Percentiles rank a stretch among this genome's conserved stretches.
phyloP scores from a whole-genome alignment of 768 basidiomycete species.

The Paxillus ammoniavirescens region DNA sequence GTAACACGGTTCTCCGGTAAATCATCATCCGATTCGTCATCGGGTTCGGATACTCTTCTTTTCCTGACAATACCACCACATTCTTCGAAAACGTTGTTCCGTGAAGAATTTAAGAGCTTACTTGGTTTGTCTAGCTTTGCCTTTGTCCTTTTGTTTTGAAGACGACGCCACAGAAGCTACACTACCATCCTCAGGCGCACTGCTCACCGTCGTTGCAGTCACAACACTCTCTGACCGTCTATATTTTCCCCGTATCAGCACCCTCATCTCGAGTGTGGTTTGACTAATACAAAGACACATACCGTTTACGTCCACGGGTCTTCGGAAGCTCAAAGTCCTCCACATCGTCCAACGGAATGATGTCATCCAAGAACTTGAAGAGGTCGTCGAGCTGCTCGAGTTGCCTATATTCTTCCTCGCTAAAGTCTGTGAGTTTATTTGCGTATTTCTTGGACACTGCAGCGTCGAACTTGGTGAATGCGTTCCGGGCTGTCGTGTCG shows the following conservation, averaged over 20 bases:
- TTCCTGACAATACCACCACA: slow-evolving; percentile 36
- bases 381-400: slow-evolving; percentile 60
- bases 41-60: slow-evolving; percentile 53
- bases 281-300: slow-evolving; percentile 24
- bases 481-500: slow-evolving; percentile 62
- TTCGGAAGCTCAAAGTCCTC: slow-evolving; percentile 43
- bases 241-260: neutral
- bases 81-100: neutral
- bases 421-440: slow-evolving; percentile 66
- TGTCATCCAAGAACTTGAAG: slow-evolving; percentile 71
- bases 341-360: slow-evolving; percentile 66
- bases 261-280: neutral
- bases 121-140: slow-evolving; percentile 40
- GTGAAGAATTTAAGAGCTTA: slow-evolving; percentile 24
- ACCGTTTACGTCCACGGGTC: slow-evolving; percentile 49
- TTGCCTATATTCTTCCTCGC: slow-evolving; percentile 67
- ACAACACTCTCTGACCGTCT: slow-evolving; percentile 62
- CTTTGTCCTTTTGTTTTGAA: slow-evolving; percentile 23
- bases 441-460: slow-evolving; percentile 69
- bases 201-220: slow-evolving; percentile 42
- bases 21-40: slow-evolving; percentile 46
- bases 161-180: slow-evolving; percentile 32
- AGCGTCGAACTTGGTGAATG: slow-evolving; percentile 68
- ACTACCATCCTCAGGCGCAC: slow-evolving; percentile 34
- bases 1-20: slow-evolving; percentile 26